Conservation (phyloP, 2,329 filamentous ascomycete species). For the Clonostachys rhizophaga region DNA sequence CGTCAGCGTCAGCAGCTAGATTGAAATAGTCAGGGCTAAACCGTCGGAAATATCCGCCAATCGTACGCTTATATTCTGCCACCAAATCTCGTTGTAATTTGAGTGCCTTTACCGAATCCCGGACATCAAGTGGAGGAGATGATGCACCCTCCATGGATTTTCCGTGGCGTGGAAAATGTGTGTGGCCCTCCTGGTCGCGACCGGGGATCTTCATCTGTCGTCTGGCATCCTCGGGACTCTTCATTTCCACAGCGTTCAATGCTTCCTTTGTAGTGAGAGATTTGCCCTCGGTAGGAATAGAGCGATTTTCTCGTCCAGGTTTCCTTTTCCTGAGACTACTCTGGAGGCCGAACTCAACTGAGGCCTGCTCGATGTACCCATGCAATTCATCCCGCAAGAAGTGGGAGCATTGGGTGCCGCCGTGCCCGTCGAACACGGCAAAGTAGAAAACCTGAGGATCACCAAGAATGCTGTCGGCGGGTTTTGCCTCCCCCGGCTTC, state of each 20-base stretch:
- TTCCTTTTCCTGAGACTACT: slow-evolving; percentile 62
- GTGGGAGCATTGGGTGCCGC: slow-evolving; percentile 80
- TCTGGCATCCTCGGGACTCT: slow-evolving; percentile 40
- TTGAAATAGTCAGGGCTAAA: slow-evolving; percentile 79
- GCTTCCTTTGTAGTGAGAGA: slow-evolving; percentile 17
- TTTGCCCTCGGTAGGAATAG: slow-evolving; percentile 9
- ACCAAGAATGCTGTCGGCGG: slow-evolving; percentile 72
- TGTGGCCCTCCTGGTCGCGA: slow-evolving; percentile 11
- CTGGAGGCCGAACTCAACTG: slow-evolving; percentile 68
- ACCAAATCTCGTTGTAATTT: slow-evolving; percentile 69
- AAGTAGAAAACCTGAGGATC: slow-evolving; percentile 98
- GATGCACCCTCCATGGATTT: slow-evolving; percentile 28
- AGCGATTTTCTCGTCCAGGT: slow-evolving; percentile 17
- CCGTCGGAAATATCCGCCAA: slow-evolving; percentile 91
- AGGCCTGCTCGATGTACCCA: slow-evolving; percentile 81
- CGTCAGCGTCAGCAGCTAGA: slow-evolving; percentile 21
- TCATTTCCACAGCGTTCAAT: slow-evolving; percentile 36
- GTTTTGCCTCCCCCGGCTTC: slow-evolving; percentile 55
- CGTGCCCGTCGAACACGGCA: slow-evolving; percentile 93
- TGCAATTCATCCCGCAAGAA: slow-evolving; percentile 84
- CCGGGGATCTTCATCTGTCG: slow-evolving; percentile 26
- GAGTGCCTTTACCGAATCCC: slow-evolving; percentile 56
- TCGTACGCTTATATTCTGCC: slow-evolving; percentile 71
- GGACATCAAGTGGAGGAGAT: slow-evolving; percentile 43
- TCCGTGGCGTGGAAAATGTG: slow-evolving; percentile 23